Conservation (phyloP, 129 eudicot genomes). For the Rutidosis leptorrhynchoides region DNA sequence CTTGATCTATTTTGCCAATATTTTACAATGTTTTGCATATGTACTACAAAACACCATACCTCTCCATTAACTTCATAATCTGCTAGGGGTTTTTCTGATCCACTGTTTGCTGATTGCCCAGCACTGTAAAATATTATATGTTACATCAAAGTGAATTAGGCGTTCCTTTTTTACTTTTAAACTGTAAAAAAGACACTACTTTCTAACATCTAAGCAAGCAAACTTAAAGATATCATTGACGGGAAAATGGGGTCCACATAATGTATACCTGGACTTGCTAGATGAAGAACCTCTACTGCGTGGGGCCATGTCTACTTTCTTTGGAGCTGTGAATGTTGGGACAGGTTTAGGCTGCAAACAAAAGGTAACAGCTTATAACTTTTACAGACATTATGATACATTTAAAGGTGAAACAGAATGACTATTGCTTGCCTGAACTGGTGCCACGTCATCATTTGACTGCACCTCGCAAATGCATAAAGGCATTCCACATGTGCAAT, state of each 20-base stretch:
- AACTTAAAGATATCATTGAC: slow-evolving; percentile 1
- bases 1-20: slow-evolving; percentile 3
- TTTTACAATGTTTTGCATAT: slow-evolving; percentile 1
- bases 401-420: slow-evolving; percentile 6
- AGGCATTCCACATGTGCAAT: slow-evolving; percentile 99
- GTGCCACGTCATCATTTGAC: slow-evolving; percentile 41
- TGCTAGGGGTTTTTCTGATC: slow-evolving; percentile 39
- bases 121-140: slow-evolving; percentile 39
- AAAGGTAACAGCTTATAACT: slow-evolving; percentile 13
- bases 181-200: slow-evolving; percentile 13
- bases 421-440: slow-evolving; percentile 43
- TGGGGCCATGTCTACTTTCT: slow-evolving; percentile 54
- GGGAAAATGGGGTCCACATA: not conserved
- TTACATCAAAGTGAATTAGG: slow-evolving; percentile 1
- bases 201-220: not conserved
- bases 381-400: slow-evolving; percentile 2
- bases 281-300: slow-evolving; percentile 72
- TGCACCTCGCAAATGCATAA: slow-evolving; percentile 93
- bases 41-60: slow-evolving; percentile 44
- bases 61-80: slow-evolving; percentile 90
- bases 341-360: slow-evolving; percentile 42
- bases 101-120: slow-evolving; percentile 54
- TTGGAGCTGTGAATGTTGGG: slow-evolving; percentile 36
- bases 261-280: slow-evolving; percentile 57
- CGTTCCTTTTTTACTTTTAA: slow-evolving; percentile 7